Evolutionary conservation across 139 green algal genomes (phyloP).

Genomic region (Zygnema circumcarinatum): DNA sequence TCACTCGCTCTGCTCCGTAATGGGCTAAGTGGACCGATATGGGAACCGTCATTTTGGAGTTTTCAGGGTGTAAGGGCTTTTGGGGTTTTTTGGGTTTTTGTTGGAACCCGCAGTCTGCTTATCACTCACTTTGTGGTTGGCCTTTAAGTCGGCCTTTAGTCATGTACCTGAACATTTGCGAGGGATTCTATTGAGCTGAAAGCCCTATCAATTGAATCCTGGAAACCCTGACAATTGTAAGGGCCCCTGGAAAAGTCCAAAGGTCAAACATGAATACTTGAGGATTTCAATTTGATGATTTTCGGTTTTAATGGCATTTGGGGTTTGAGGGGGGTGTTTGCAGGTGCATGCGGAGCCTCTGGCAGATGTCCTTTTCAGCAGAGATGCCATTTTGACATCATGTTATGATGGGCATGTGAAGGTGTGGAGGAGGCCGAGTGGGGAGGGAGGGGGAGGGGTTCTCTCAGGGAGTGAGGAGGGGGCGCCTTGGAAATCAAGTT

Average conservation of each 20-base stretch:
- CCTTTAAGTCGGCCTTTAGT: neutral
- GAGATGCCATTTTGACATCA: slow-evolving; percentile 68
- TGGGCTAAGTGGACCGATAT: too few species aligned
- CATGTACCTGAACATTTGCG: neutral
- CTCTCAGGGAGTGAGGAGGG: too few species aligned
- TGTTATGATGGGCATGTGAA: slow-evolving; percentile 70
- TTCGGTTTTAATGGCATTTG: slow-evolving; percentile 6
- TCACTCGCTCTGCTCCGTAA: neutral
- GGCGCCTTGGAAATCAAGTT: too few species aligned
- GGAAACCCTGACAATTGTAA: neutral
- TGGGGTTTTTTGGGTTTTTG: neutral
- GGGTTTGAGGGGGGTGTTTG: slow-evolving; percentile 15
- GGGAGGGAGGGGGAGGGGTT: too few species aligned
- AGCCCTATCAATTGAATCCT: neutral
- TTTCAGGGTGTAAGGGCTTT: neutral
- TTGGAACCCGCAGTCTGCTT: neutral
- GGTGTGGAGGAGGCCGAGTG: slow-evolving; percentile 68
- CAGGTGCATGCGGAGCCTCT: slow-evolving; percentile 76
- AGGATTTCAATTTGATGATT: slow-evolving; percentile 7
- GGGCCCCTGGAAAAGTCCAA: neutral
- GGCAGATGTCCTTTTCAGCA: slow-evolving; percentile 73
- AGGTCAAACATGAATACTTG: neutral
- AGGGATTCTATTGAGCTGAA: neutral
- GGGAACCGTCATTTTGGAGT: too few species aligned
- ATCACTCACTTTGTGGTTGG: neutral